Conservation (phyloP, 768 basidiomycete species). For the Coprinopsis strossmayeri region DNA sequence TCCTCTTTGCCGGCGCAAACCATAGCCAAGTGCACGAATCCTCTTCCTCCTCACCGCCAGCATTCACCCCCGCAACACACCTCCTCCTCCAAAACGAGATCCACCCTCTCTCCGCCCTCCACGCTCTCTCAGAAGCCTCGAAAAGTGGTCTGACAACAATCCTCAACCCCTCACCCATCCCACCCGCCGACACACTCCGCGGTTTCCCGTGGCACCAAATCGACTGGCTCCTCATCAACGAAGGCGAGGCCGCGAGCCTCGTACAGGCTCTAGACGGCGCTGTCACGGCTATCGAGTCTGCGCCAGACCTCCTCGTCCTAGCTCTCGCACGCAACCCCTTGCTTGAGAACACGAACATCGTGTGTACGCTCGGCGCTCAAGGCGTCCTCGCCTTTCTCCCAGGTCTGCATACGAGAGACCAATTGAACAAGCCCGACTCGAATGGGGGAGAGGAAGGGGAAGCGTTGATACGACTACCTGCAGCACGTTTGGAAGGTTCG, state of each 20-base stretch:
- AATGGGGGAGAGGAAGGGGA: conserved; percentile 6
- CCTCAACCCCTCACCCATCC: conserved; percentile 42
- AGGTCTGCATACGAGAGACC: conserved; percentile 21
- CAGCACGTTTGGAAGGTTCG: conserved; percentile 33
- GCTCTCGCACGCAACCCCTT: conserved; percentile 17
- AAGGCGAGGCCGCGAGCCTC: conserved; percentile 31
- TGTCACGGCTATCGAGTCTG: no score
- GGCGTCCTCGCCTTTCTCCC: conserved; percentile 43
- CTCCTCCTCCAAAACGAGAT: conserved; percentile 60
- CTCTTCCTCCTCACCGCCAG: neutral
- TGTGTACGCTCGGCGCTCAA: conserved; percentile 50
- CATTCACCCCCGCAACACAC: conserved; percentile 36
- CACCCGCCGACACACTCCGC: conserved; percentile 5
- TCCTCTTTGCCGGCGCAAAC: conserved; percentile 56
- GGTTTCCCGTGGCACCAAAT: neutral
- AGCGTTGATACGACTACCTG: conserved; percentile 35
- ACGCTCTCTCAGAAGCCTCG: conserved; percentile 22
- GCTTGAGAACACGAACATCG: conserved; percentile 35
- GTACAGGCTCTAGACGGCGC: no score
- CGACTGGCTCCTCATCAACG: conserved; percentile 21
- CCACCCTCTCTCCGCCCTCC: conserved; percentile 32
- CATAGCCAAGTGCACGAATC: conserved; percentile 32
- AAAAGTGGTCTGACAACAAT: conserved; percentile 28
- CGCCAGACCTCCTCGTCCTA: conserved; percentile 17
- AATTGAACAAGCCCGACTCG: no score